Conservation (phyloP, 345 rosid genomes). For the Salix arbutifolia region DNA sequence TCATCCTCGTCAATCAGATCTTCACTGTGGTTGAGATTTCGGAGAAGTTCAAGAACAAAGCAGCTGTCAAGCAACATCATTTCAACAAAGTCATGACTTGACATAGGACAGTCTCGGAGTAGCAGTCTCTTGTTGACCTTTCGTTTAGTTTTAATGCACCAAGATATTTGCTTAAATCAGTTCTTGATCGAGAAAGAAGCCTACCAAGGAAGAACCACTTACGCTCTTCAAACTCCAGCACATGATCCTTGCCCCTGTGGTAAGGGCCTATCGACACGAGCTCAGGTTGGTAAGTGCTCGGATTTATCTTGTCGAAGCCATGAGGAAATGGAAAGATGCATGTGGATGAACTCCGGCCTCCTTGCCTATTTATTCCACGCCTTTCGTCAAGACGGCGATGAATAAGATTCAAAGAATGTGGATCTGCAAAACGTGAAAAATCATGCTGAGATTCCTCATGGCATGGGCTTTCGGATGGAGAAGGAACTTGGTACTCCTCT, state of each 20-base stretch:
- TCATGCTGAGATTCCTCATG: neutral
- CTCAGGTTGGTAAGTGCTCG: constrained; percentile 3
- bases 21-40: constrained; percentile 7
- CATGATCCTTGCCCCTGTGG: constrained; percentile 5
- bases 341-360: neutral
- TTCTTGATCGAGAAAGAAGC: constrained; percentile 4
- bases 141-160: neutral
- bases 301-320: neutral
- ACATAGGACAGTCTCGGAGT: neutral
- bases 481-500: neutral
- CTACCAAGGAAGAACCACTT: constrained; percentile 13
- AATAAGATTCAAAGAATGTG: neutral
- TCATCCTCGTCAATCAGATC: neutral
- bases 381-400: neutral
- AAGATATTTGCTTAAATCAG: neutral
- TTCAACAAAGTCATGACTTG: constrained; percentile 2
- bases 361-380: neutral
- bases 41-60: constrained; percentile 16
- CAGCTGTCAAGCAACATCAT: constrained; percentile 28
- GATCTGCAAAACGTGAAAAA: neutral
- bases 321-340: neutral
- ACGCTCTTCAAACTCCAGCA: constrained; percentile 2
- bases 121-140: neutral
- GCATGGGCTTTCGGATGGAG: neutral
- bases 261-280: constrained; percentile 22